Evolutionary conservation across 805 yeast genomes (phyloP).

Genomic region (Grigorovia jiainica): DNA sequence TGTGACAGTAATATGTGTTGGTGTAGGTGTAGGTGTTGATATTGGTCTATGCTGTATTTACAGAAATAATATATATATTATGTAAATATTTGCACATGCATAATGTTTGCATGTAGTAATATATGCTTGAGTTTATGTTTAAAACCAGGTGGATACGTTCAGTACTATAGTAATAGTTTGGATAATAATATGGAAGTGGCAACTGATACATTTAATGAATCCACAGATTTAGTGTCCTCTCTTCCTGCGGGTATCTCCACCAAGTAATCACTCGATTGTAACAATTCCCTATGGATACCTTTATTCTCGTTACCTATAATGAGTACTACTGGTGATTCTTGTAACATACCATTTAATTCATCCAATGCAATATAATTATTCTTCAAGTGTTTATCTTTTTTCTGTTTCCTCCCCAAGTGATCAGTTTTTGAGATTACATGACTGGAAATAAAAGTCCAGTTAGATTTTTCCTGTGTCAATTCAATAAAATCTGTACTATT

Average conservation of each 20-base stretch:
- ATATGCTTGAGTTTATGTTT: too few species aligned
- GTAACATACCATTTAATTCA: constrained; percentile 37
- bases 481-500: constrained; percentile 58
- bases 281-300: constrained; percentile 64
- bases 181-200: constrained; percentile 66
- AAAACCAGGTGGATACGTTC: too few species aligned
- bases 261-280: constrained; percentile 44
- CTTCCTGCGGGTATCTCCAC: constrained; percentile 28
- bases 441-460: constrained; percentile 68
- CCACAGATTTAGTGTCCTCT: constrained; percentile 33
- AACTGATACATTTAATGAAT: constrained; percentile 82
- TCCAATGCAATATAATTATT: constrained; percentile 31
- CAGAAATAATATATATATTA: too few species aligned
- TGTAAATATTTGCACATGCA: too few species aligned
- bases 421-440: too few species aligned
- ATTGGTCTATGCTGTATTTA: too few species aligned
- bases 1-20: too few species aligned
- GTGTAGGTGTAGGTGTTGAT: too few species aligned
- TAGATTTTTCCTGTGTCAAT: constrained; percentile 37
- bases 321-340: constrained; percentile 50
- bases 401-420: constrained; percentile 3
- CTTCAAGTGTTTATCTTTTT: constrained; percentile 25
- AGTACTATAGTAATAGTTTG: constrained; percentile 14
- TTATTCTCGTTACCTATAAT: constrained; percentile 81
- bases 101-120: too few species aligned